These are phyloP conservation scores for Aspergillus fumigatiaffinis DNA, from an alignment of 2,329 filamentous ascomycete genomes.

Conservation along the genomic window DNA sequence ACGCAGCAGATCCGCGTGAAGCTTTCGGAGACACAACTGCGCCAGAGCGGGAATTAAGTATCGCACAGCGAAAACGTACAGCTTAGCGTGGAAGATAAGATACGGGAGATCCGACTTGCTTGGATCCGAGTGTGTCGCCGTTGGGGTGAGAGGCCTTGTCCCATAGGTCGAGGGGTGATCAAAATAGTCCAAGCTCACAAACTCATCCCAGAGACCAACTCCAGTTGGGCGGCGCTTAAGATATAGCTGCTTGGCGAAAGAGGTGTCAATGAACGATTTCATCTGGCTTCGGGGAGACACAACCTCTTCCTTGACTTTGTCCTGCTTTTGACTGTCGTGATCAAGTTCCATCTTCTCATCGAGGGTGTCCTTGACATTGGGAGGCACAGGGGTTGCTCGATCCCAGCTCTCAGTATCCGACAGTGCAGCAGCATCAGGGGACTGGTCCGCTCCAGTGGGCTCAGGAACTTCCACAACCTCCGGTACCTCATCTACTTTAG, in stretches of 20 bases:
- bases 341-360: background rate
- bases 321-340: background rate
- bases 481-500: background rate
- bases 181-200: conserved; percentile 32
- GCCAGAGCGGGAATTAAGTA: conserved; percentile 40
- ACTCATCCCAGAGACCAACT: conserved; percentile 38
- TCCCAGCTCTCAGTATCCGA: conserved; percentile 10
- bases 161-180: conserved; percentile 18
- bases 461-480: conserved; percentile 1
- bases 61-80: conserved; percentile 42
- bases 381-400: conserved; percentile 6
- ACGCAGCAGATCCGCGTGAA: conserved; percentile 34
- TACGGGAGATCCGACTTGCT: conserved; percentile 29
- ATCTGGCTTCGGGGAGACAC: conserved; percentile 2
- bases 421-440: background rate
- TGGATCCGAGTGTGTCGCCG: conserved; percentile 7
- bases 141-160: conserved; percentile 8
- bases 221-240: conserved; percentile 27
- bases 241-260: conserved; percentile 33
- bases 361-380: background rate
- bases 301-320: background rate
- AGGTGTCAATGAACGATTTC: conserved; percentile 31
- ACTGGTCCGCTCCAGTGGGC: background rate
- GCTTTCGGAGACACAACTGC: conserved; percentile 38
- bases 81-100: conserved; percentile 41